Base-by-base conservation (phyloP, 139 green algal species). In the Picochlorum sp. region DNA sequence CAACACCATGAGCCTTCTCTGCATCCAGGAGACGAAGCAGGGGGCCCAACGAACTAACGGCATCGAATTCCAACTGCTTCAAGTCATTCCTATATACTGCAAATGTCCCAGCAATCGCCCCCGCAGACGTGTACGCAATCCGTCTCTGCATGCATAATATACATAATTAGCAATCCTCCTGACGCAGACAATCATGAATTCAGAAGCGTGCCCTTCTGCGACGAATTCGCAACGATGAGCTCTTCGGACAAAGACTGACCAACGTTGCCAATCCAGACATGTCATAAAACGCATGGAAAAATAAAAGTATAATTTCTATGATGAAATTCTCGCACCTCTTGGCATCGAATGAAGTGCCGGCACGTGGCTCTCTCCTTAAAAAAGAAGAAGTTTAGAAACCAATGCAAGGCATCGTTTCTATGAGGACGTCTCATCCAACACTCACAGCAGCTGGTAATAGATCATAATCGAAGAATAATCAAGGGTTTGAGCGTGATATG, bases 1-100 rank as follows among this genome's bases (percentile, higher is more conserved):
- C 89, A 3, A 95, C 18, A 30, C 79, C 73, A 72, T 97, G 91
- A 3, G 82, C 69, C 0, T 62, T 82, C 65, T 97, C 91, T 5
- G 84, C 69, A 56, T 96, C 89, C 46, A 96, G 57, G 34, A 90
- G 49, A 4, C 81, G 77, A 18, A 95, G 21, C 9, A 85, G n/a
- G 3, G 84, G 80, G 4, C 83, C 78, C 21, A 64, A 44, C 2
- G 49, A 56, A 20, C 47, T 72, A 11, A 64, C 60, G 11, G 66
- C 23, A 49, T 84, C 78, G 64, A 78, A 84, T 4, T 76, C 50
- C 49, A 84, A 62, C 66, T 84, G 76, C 56, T 73, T 69, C 20
- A 73, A 30, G 51, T 79, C 76, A 14, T 81, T 65, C 3, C 69
- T 57, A 58, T 84, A 84, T 4, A 60, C 52, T 47, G 64, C 58